Base-by-base conservation (phyloP, 1,284 basidiomycete genomes). In the Malassezia nana region DNA sequence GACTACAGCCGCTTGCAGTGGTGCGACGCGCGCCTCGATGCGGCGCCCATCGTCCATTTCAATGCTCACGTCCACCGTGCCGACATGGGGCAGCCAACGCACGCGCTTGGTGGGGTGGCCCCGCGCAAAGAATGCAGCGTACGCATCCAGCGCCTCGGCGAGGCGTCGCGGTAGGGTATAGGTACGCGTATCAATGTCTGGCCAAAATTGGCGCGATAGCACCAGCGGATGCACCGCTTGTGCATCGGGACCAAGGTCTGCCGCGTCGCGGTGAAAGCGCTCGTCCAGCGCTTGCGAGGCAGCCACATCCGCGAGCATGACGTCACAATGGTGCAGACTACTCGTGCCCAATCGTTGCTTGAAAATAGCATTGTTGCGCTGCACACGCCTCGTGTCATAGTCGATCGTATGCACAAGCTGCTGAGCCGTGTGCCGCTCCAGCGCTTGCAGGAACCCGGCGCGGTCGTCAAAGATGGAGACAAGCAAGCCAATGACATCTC, bases 401-500 rank as follows among this genome's bases (percentile, higher is more conserved):
- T 52, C 57, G 43, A 59, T 52, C 20, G 69, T 61, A 18, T 63
- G 63, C 9, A 73, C 59, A 6, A 73, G 57, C 46, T 66, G 64
- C 28, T 65, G 63, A 7, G 70, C 69, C 55, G 66, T 69, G 48
- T 62, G 66, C 42, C 62, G 56, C 49, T 73, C 70, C 20, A 73
- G 54, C 2, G 70, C 70, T 8, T 55, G 54, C 22, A 73, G 60
- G 52, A 73, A 73, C 20, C 67, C 63, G 8, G 44, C 56, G 9
- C 62, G 61, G 38, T 73, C 70, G 59, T 70, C 63, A 60, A 73
- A 73, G 60, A 73, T 72, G 42, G 59, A 60, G 4, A 69, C 64
- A 8, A 73, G 63, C 59, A 73, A 62, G 18, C 62, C 64, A 31
- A 73, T 63, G 42, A 73, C 66, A 50, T 73, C 70, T 31, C 62